Base-by-base conservation (phyloP, 805 yeast genomes). In the Teunomyces cretensis region DNA sequence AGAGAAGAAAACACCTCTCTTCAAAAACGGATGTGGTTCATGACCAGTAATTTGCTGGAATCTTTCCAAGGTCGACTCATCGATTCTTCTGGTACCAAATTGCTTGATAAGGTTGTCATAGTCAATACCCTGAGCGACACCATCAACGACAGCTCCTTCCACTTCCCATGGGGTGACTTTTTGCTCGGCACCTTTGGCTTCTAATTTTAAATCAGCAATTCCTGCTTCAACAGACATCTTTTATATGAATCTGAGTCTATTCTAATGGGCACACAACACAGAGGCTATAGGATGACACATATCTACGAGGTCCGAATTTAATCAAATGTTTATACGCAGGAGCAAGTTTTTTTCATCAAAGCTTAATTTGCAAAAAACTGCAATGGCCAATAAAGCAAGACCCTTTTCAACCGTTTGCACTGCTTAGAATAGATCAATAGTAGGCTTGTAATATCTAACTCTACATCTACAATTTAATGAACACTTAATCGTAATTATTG, bases 81-180 rank as follows among this genome's bases (percentile, higher is more conserved):
- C 73, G 55, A 94, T 83, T 41, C 76, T 70, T 50, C 73, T 81
- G 30, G 98, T 90, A 56, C 99, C 99, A 58, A 94, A 94, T 61
- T 87, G 88, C 51, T 74, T 74, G 57, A 89, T 86, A 54, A 94
- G 75, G 68, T 89, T 89, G 47, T 88, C 92, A 63, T 94, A 94
- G 70, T 94, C 96, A 55, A 94, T 91, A 22, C 82, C 90, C 64
- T 86, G 91, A n/a, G 86, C 80, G 56, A 84, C 75, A 44, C 99
- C 99, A 57, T 91, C 96, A 46, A 89, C 97, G 39, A 92, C 95
- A 2, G 97, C 98, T 47, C 98, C 99, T 67, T 88, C 96, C 26
- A 94, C 99, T 64, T 94, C 99, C 99, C 99, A 94, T 40, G 99
- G 99, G 1, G 99, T 94, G 45, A 72, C 59, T 40, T 56, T 58